phyloP scores from a whole-genome alignment of 2,329 filamentous ascomycete species.

The Bipolaris zeicola region DNA sequence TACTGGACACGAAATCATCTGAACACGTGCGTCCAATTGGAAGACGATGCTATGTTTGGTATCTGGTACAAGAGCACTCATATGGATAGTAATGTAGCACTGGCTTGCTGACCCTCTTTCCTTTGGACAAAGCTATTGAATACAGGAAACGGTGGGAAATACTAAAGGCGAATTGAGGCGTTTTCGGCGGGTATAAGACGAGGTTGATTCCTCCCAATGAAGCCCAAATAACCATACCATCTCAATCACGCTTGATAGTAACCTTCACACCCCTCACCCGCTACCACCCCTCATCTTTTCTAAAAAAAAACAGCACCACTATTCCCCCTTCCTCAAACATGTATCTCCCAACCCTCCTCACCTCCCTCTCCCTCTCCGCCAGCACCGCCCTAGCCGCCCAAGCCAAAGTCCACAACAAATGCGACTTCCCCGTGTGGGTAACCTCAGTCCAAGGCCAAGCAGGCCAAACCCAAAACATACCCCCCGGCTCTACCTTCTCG shows the following conservation, averaged over 20 bases:
- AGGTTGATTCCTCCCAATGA: neutral
- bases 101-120: conserved; percentile 12
- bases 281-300: no score
- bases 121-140: neutral
- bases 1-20: neutral
- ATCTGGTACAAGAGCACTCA: conserved; percentile 15
- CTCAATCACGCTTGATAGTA: conserved; percentile 3
- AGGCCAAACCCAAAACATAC: conserved; percentile 6
- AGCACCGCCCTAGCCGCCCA: conserved; percentile 20
- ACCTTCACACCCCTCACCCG: no score
- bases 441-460: conserved; percentile 22
- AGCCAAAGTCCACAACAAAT: conserved; percentile 34
- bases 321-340: conserved; percentile 12
- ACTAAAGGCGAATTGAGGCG: neutral
- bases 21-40: conserved; percentile 10
- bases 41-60: conserved; percentile 7
- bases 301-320: neutral
- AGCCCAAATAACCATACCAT: neutral
- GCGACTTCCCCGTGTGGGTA: conserved; percentile 29
- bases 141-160: conserved; percentile 2
- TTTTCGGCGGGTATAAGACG: conserved; percentile 18
- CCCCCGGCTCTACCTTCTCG: conserved; percentile 8
- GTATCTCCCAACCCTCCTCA: conserved; percentile 23
- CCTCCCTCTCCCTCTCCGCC: conserved; percentile 19
- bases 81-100: conserved; percentile 21